These are phyloP conservation scores for Thalia dealbata DNA, from an alignment of 176 grass and related monocot species.

Conservation along the genomic window DNA sequence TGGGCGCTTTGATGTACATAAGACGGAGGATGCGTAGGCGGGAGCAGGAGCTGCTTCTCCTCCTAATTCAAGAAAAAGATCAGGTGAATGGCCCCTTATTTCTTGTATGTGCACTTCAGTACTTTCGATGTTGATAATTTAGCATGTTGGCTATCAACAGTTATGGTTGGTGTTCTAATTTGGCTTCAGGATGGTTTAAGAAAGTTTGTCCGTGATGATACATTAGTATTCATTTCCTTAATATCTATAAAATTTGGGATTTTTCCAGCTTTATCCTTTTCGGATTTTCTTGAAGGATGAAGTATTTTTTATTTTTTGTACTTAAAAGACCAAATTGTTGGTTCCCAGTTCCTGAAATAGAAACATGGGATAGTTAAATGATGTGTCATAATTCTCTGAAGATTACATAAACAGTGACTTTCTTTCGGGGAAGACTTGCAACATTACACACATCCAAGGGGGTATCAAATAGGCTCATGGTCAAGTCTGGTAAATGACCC, in stretches of 20 bases:
- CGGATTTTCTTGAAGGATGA: not conserved
- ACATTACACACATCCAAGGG: not conserved
- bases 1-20: conserved; percentile 30
- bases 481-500: not conserved
- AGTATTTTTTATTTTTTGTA: not conserved
- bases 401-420: not conserved
- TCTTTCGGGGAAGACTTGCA: not conserved
- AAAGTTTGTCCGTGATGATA: not conserved
- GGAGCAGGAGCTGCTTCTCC: conserved; percentile 37
- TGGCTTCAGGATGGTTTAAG: not conserved
- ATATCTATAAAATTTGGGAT: not conserved
- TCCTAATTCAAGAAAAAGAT: conserved; percentile 46
- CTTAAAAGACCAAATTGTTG: not conserved
- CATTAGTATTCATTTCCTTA: not conserved
- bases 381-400: no score
- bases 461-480: not conserved
- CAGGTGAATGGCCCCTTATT: conserved; percentile 19
- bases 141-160: not conserved
- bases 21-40: conserved; percentile 28
- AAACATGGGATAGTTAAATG: not conserved
- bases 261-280: not conserved
- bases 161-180: not conserved
- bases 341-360: not conserved
- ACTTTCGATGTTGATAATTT: not conserved
- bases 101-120: not conserved